Base-by-base conservation (phyloP, 2,329 filamentous ascomycete genomes). In the Microascus cirrosus region DNA sequence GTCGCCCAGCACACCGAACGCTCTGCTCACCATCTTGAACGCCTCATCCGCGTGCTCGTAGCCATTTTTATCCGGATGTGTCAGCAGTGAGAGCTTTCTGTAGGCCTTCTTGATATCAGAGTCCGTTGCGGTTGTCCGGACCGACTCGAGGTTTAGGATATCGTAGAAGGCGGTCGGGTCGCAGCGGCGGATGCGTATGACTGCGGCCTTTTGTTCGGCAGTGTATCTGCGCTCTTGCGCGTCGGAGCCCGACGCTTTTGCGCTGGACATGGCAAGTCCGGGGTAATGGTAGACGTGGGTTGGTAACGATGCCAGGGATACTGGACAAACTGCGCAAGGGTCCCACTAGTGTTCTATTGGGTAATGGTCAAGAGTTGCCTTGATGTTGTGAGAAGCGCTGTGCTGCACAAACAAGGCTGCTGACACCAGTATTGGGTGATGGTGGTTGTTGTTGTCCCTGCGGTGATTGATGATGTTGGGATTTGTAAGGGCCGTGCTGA, bases 61-160 rank as follows among this genome's bases (percentile, higher is more conserved):
- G 55, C 92, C 92, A 79, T 99, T 99, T 78, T 99, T 99, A 78
- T 99, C 94, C 62, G 94, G 94, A 77, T 99, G 94, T 60, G 94
- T 99, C 68, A 97, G 79, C 66, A 99, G 77, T 69, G 89, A 94
- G 70, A 95, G 81, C 75, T 96, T 97, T 68, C 93, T 84, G 74
- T 99, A 99, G 7, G 94, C 93, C 77, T 97, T 97, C 73, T 97
- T 99, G 69, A 99, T 91, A 67, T 97, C 93, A 61, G 78, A 73
- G 65, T 97, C 93, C 54, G 84, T 84, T 66, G 83, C 86, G 22
- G 84, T 82, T 59, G 79, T 74, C 65, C 80, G 80, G 45, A 86
- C 76, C 55, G 76, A 73, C 61, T 87, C 84, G 54, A 96, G 74
- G 24, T 85, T 85, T 35, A 99, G 76, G 64, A 99, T 97, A 70